These are phyloP conservation scores for Globisporangium carolinianum DNA, from an alignment of 352 stramenopile species.

Conservation along the genomic window DNA sequence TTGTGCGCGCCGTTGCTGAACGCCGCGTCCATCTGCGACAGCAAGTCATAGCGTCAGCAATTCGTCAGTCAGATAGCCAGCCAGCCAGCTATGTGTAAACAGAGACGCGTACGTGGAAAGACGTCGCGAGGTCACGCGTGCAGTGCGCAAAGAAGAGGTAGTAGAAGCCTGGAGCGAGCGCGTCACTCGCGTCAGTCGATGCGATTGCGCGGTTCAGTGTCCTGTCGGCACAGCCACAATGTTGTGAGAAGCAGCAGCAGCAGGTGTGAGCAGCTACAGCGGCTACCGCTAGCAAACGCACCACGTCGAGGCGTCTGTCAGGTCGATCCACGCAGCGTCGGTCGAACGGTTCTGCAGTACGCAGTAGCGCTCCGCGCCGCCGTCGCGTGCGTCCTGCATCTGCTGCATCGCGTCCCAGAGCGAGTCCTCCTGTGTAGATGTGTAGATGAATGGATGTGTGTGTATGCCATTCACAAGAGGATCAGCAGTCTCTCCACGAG, in stretches of 20 bases:
- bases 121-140: constrained; percentile 56
- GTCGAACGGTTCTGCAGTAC: constrained; percentile 37
- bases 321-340: constrained; percentile 47
- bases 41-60: not conserved
- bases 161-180: constrained; percentile 67
- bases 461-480: not conserved
- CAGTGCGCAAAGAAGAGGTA: constrained; percentile 86
- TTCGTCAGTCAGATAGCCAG: not conserved
- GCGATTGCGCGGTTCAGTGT: constrained; percentile 35
- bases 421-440: constrained; percentile 28
- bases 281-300: constrained; percentile 4
- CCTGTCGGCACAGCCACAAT: constrained; percentile 8
- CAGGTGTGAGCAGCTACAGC: not conserved
- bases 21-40: constrained; percentile 56
- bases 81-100: not conserved
- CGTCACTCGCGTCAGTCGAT: constrained; percentile 8
- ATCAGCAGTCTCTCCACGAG: not conserved
- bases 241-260: not conserved
- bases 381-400: constrained; percentile 25
- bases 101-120: constrained; percentile 70
- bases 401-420: constrained; percentile 51
- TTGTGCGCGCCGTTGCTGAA: constrained; percentile 79
- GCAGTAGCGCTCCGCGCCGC: constrained; percentile 24
- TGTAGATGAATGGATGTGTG: no score
- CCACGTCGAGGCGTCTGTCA: constrained; percentile 47